These are phyloP conservation scores for Parachlorella kessleri DNA, from an alignment of 139 green algal species.

Conservation along the genomic window DNA sequence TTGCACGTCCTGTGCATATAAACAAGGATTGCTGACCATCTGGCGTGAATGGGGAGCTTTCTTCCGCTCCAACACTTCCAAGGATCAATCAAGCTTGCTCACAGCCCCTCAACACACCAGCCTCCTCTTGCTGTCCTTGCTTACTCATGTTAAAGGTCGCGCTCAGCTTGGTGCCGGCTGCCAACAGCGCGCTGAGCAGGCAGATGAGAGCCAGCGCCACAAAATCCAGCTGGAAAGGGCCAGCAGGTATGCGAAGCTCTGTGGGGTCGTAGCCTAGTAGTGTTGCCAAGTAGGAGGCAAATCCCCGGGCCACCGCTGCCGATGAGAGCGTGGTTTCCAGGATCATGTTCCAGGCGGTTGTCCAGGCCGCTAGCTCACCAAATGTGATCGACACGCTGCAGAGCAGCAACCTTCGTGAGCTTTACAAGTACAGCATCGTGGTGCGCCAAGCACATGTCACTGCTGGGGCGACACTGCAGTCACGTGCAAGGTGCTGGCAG, in stretches of 20 bases:
- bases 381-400: constrained; percentile 55
- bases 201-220: constrained; percentile 46
- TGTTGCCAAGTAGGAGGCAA: constrained; percentile 79
- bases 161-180: constrained; percentile 66
- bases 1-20: too few species aligned
- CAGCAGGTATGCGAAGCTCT: constrained; percentile 42
- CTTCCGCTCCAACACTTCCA: too few species aligned
- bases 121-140: neutral
- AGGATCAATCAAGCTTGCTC: too few species aligned
- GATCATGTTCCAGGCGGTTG: constrained; percentile 78
- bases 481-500: too few species aligned
- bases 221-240: constrained; percentile 65
- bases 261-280: constrained; percentile 52
- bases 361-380: constrained; percentile 80
- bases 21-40: too few species aligned
- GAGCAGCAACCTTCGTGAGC: too few species aligned
- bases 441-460: too few species aligned
- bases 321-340: constrained; percentile 86
- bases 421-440: too few species aligned
- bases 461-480: too few species aligned
- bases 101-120: too few species aligned
- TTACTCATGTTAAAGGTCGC: constrained; percentile 73
- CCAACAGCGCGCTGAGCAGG: constrained; percentile 60
- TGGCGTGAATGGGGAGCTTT: too few species aligned
- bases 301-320: constrained; percentile 81